Base-by-base conservation (phyloP, 73 alveolate species). In the Durusdinium trenchii region DNA sequence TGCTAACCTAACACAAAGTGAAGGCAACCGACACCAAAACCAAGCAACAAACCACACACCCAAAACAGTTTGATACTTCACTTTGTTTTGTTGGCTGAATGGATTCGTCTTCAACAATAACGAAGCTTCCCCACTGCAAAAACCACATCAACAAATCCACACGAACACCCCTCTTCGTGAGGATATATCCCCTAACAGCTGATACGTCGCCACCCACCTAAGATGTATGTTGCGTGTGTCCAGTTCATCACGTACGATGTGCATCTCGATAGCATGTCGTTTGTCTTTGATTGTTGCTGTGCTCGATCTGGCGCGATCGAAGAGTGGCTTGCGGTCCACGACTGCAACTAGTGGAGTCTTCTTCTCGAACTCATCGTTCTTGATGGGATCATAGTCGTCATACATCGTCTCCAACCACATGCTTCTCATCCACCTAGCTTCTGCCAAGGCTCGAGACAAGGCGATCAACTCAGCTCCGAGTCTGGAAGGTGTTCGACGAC, bases 101-200 rank as follows among this genome's bases (percentile, higher is more conserved):
- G 67, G 94, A 38, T n/a, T 84, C 79, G 23, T 84, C 79, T 28
- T 84, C 79, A n/a, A 84, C 94, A 1, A 84, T 23, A 18, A 84
- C 43, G 38, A 84, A 84, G 30, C n/a, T 51, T n/a, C 78, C 94
- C 54, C 47, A 38, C 30, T 36, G 9, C 28, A 84, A 38, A 30
- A 84, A 42, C 52, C 69, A 35, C 0, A 28, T 32, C 28, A 84
- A 51, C 94, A 84, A 52, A 52, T 50, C 54, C 76, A 51, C 40
- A 14, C 57, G 57, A 3, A 62, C 7, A 67, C 93, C 9, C 93
- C 93, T 4, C 73, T 6, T 73, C 50, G 46, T 3, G 93, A 48
- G 0, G 50, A 50, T 23, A 83, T 60, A 83, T 83, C 93, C 16
- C 60, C 93, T 0, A 83, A 26, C 93, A 83, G 46, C 73, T 48